phyloP scores from a whole-genome alignment of 345 rosid genomes.

The Excoecaria agallocha region DNA sequence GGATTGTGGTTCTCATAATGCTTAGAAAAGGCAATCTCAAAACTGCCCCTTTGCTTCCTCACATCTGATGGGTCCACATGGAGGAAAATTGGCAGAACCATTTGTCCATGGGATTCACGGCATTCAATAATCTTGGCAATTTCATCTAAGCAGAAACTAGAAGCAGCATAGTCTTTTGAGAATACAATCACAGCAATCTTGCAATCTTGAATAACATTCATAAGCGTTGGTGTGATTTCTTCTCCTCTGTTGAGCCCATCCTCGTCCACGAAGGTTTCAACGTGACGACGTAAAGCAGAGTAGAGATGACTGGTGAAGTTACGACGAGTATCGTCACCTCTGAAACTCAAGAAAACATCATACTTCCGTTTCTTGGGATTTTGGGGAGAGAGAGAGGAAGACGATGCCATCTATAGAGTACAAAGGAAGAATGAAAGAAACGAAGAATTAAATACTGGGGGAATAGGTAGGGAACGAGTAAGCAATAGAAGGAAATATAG shows the following conservation, averaged over 20 bases:
- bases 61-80: constrained; percentile 11
- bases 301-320: constrained; percentile 15
- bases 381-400: not conserved
- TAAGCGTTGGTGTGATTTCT: not conserved
- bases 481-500: too few species aligned
- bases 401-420: not conserved
- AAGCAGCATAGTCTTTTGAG: constrained; percentile 10
- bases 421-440: too few species aligned
- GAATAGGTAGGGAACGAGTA: too few species aligned
- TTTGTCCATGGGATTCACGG: not conserved
- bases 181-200: constrained; percentile 4
- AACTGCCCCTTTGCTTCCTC: not conserved
- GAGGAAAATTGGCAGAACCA: constrained; percentile 1
- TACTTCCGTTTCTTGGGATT: constrained; percentile 4
- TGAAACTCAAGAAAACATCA: constrained; percentile 23
- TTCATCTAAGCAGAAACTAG: constrained; percentile 15
- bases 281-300: constrained; percentile 2
- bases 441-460: too few species aligned
- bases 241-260: constrained; percentile 2
- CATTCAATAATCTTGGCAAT: constrained; percentile 7
- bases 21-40: not conserved
- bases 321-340: constrained; percentile 22
- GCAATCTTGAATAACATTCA: not conserved
- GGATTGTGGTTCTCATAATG: not conserved
- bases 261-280: constrained; percentile 10